Percentiles rank a stretch among this genome's conserved stretches.
phyloP scores from a whole-genome alignment of 1,284 basidiomycete species.

The Malassezia yamatoensis region DNA sequence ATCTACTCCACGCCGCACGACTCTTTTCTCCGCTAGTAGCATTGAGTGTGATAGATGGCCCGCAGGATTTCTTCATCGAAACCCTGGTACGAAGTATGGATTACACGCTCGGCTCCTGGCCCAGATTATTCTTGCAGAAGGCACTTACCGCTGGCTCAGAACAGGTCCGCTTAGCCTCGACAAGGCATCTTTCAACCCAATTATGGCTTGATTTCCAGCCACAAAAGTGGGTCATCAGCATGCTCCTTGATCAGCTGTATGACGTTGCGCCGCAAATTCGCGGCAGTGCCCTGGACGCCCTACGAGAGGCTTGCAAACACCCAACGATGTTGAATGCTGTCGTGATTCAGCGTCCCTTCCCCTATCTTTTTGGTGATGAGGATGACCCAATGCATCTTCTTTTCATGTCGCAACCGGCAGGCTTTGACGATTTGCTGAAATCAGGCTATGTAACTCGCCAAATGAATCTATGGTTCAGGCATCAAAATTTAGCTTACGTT shows the following conservation, averaged over 20 bases:
- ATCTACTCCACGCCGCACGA: constrained; percentile 78
- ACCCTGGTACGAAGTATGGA: constrained; percentile 54
- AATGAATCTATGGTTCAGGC: constrained; percentile 79
- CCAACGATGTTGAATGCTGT: constrained; percentile 75
- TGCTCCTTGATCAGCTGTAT: constrained; percentile 88
- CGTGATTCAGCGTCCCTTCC: constrained; percentile 82
- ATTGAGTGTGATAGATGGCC: constrained; percentile 63
- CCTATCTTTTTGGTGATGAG: constrained; percentile 87
- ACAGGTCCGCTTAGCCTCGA: constrained; percentile 64
- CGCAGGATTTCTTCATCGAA: not conserved
- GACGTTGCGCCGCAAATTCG: constrained; percentile 82
- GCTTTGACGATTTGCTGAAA: constrained; percentile 81
- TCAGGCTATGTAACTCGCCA: constrained; percentile 86
- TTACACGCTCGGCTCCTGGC: constrained; percentile 32
- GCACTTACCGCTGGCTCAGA: constrained; percentile 58
- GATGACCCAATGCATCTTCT: constrained; percentile 73
- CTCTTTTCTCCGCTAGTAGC: constrained; percentile 93
- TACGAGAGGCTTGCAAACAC: constrained; percentile 79
- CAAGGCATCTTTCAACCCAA: constrained; percentile 64
- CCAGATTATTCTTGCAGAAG: constrained; percentile 65
- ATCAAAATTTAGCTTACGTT: constrained; percentile 57
- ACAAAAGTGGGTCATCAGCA: constrained; percentile 43
- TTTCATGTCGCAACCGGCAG: constrained; percentile 86
- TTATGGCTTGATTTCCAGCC: constrained; percentile 25
- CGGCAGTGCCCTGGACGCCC: constrained; percentile 72